phyloP scores from a whole-genome alignment of 805 yeast genomes.

The Debaryomyces prosopidis region DNA sequence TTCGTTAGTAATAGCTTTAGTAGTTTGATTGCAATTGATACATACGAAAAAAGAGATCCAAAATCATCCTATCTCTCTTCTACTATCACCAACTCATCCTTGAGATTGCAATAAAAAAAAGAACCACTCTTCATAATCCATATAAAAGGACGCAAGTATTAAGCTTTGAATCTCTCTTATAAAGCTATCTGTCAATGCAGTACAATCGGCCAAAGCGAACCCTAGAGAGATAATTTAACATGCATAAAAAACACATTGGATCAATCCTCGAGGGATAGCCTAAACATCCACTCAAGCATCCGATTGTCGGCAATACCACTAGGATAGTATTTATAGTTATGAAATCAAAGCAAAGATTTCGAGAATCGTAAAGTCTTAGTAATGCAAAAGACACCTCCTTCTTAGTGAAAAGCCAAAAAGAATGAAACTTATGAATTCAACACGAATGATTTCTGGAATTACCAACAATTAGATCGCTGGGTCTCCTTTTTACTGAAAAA shows the following conservation, averaged over 20 bases:
- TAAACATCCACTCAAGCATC: not conserved
- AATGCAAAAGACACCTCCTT: not conserved
- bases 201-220: not conserved
- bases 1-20: not conserved
- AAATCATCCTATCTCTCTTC: not conserved
- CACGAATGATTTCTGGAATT: conserved; percentile 3
- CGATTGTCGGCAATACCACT: not conserved
- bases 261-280: conserved; percentile 11
- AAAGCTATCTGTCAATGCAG: too few relatives aligned
- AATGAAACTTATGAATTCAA: not conserved
- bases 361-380: not conserved
- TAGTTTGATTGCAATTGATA: not conserved
- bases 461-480: not conserved
- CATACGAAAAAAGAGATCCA: not conserved
- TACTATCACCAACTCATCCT: not conserved
- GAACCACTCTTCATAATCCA: not conserved
- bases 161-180: too few relatives aligned
- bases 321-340: not conserved
- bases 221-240: conserved; percentile 2
- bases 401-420: not conserved
- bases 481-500: not conserved
- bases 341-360: too few relatives aligned
- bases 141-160: not conserved
- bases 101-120: not conserved
- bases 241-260: conserved; percentile 8